Percentiles rank a stretch among this genome's conserved stretches.
Conservation (phyloP, 257 asterid genomes). For the Przewalskia tangutica region DNA sequence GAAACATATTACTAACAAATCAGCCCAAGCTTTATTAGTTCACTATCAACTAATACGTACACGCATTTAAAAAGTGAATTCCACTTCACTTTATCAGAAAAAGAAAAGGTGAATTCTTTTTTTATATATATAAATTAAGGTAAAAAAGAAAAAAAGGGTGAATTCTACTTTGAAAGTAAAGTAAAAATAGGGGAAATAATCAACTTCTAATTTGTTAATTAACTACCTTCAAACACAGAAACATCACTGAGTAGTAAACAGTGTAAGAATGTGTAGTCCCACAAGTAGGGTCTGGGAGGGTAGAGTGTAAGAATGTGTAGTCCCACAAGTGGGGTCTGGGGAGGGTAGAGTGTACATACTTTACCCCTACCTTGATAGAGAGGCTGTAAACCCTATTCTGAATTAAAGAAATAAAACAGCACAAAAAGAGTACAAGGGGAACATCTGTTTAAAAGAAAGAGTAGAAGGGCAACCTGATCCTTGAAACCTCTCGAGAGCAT, state of each 20-base stretch:
- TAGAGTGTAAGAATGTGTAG: too few relatives aligned
- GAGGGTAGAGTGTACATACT: too few relatives aligned
- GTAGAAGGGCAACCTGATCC: slow-evolving; percentile 39
- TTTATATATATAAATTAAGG: too few relatives aligned
- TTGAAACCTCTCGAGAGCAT: slow-evolving; percentile 63
- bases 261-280: too few relatives aligned
- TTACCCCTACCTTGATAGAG: too few relatives aligned
- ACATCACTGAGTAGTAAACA: neutral
- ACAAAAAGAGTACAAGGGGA: too few relatives aligned
- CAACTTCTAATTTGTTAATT: neutral
- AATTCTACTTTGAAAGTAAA: neutral
- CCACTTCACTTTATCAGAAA: neutral
- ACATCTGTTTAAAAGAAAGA: too few relatives aligned
- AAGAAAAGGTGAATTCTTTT: neutral
- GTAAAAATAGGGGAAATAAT: neutral
- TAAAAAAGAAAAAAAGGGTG: neutral
- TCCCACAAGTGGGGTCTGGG: too few relatives aligned
- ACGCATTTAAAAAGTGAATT: neutral
- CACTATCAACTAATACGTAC: neutral
- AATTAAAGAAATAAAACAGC: neutral
- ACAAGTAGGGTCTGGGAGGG: too few relatives aligned
- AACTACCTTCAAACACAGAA: neutral
- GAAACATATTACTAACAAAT: neutral
- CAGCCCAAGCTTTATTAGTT: neutral
- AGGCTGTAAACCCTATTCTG: neutral